Evolutionary conservation across 306 rosid genomes (phyloP), one percentile per base, ranked within the genome.

Genomic region (Trichosanthes truncata): DNA sequence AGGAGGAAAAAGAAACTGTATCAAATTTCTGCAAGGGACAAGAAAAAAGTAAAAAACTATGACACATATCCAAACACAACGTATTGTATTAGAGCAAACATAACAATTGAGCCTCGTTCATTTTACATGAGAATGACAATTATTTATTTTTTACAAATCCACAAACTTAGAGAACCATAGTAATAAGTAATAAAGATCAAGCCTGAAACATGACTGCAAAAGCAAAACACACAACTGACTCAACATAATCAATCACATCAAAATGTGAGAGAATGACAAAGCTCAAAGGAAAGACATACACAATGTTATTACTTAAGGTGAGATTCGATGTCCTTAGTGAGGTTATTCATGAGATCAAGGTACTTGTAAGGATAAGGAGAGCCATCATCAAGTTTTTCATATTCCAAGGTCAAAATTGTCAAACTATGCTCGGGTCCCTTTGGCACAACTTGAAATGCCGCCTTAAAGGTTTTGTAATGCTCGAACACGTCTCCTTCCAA

Each of bases 311-410:
- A 52, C 18, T 23, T 59, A 15, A 86, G 53, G 79, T 84, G 84
- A 0, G 78, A 82, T 36, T 82, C 87, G n/a, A 84, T 73, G 46
- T 82, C 86, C 23, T 82, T 84, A 48, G 80, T 49, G 15, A 87
- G 2, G 35, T 52, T 61, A 9, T 13, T 62, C 89, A 87, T 83
- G 63, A 83, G 0, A 13, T 74, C 62, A 3, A 82, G 14, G 25
- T 87, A 87, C 49, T 83, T 85, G 48, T 68, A 65, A 3, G 90
- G 87, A 33, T 36, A 35, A 46, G 87, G 84, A 17, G 63, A 63
- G 11, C 49, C 52, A 26, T 49, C 82, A 6, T 38, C 25, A n/a
- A 74, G 60, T 67, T 84, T 85, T 82, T 85, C 88, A 65, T 81
- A 83, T 43, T 83, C 86, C 11, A 83, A 17, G 26, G 51, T 45